Evolutionary conservation across 2,329 filamentous ascomycete species (phyloP), one percentile per base, ranked within the genome.

Genomic region (Beauveria sp.): DNA sequence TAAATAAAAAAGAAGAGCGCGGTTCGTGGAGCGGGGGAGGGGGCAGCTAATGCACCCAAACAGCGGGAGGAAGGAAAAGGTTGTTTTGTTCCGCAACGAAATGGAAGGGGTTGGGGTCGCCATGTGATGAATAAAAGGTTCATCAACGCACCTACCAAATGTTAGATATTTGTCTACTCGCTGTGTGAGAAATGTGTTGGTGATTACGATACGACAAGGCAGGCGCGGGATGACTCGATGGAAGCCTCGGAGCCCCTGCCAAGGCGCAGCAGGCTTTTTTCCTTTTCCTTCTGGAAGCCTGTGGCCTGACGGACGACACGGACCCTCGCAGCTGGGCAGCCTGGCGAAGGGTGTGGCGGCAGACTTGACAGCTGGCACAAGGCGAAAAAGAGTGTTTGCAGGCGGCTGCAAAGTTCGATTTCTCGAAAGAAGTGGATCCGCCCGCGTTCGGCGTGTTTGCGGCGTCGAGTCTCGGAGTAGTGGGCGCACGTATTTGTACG

Each of bases 361-460:
- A 34, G 30, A 34, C 30, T 34, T 34, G 30, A 34, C 30, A 28
- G 54, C 54, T 47, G 40, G 37, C 37, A 8, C 37, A 8, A 46
- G 34, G 34, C 41, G 46, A 50, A 48, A 48, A 20, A 20, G 16
- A 16, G 3, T 18, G 46, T 30, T 24, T 28, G 46, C 34, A 37
- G 34, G 30, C 30, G 30, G 30, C 34, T 37, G 34, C 34, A 14
- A 14, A 37, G 34, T 16, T 37, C 34, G 46, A 28, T 16, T 24
- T 16, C 46, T 50, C 46, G 22, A 28, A 26, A 24, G 24, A 47
- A 12, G 10, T 50, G 24, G 55, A 30, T 46, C 34, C 46, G 43
- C 55, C 55, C 55, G 55, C 55, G 55, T 58, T 58, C 55, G 55
- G 55, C 46, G 44, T 58, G 46, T 41, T 51, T 50, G n/a, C 55